Percentiles rank a stretch among this genome's conserved stretches.
Conservation (phyloP, 2,329 filamentous ascomycete genomes). For the Tolypocladium paradoxum region DNA sequence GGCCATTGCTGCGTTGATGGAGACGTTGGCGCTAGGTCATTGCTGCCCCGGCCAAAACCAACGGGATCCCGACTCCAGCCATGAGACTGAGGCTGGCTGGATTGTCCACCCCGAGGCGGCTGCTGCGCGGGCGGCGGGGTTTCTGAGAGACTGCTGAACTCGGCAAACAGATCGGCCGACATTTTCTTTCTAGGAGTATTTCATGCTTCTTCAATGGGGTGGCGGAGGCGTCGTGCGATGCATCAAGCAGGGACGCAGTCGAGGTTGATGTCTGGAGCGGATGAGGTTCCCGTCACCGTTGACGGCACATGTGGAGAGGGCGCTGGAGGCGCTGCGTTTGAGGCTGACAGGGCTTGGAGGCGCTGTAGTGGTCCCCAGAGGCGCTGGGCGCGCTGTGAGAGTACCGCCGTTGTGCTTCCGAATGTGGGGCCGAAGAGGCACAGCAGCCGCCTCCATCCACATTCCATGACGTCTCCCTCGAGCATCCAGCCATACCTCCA, state of each 20-base stretch:
- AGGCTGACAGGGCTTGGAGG: not conserved
- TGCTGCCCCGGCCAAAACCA: conserved; percentile 10
- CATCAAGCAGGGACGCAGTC: too few relatives aligned
- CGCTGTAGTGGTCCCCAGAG: not conserved
- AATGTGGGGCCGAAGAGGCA: not conserved
- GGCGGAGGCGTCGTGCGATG: not conserved
- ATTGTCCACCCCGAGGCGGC: conserved; percentile 4
- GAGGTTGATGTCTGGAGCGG: not conserved
- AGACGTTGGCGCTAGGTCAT: conserved; percentile 5
- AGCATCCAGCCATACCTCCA: not conserved
- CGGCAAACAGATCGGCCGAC: conserved; percentile 57
- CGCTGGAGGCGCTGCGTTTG: not conserved
- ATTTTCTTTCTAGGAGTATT: conserved; percentile 24
- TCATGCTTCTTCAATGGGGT: not conserved
- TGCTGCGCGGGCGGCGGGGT: conserved; percentile 16
- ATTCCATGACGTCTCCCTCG: not conserved
- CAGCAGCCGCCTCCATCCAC: not conserved
- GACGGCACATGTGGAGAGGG: not conserved
- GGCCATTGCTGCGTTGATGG: conserved; percentile 20
- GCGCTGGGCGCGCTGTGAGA: not conserved
- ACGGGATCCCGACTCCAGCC: conserved; percentile 13
- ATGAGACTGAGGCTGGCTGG: conserved; percentile 5
- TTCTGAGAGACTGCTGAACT: conserved; percentile 42
- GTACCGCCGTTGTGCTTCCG: not conserved
- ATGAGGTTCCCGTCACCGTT: too few relatives aligned